Evolutionary conservation across 371 early-diverging fungal species (phyloP), one percentile per base, ranked within the genome.

Genomic region (Chytridium lagenaria): DNA sequence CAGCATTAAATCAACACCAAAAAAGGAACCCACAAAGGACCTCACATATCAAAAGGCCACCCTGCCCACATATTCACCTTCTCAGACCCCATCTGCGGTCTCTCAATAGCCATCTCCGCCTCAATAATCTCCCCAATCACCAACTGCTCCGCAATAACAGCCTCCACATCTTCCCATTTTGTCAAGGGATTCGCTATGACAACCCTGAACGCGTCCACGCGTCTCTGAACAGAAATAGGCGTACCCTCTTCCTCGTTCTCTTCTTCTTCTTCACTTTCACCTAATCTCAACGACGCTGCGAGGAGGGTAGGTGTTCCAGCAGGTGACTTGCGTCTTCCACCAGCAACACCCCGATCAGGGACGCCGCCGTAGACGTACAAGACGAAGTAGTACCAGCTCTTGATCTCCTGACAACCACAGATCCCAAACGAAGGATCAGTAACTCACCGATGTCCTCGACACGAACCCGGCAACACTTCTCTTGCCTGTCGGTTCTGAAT

Each of bases 181-280:
- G 83, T 84, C 55, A 84, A 67, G 26, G 86, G 84, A 63, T 85
- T 85, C 55, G 86, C 84, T 28, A 85, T 73, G 10, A 85, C 86
- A 2, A 84, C 82, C 31, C 86, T 72, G 59, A 85, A 83, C 55
- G 81, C 82, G 63, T 80, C 80, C 64, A 80, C 78, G n/a, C 78
- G 75, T 26, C 76, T 31, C 61, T 33, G 5, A 37, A 26, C 40
- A 67, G 31, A 12, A 33, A 34, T 74, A 40, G 7, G 12, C 39
- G 16, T 40, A 55, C 30, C 61, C 33, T 39, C 44, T 3, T 10
- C 16, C 36, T 66, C 66, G n/a, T 28, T 16, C 40, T 15, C 49
- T 22, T 40, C 66, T 2, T 49, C 66, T 44, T 39, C 28, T 22
- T 30, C 16, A 5, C 5, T n/a, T n/a, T n/a, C n/a, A 19, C 26